These are phyloP conservation scores for Podospora appendiculata DNA, from an alignment of 495 filamentous ascomycete species.

Conservation along the genomic window DNA sequence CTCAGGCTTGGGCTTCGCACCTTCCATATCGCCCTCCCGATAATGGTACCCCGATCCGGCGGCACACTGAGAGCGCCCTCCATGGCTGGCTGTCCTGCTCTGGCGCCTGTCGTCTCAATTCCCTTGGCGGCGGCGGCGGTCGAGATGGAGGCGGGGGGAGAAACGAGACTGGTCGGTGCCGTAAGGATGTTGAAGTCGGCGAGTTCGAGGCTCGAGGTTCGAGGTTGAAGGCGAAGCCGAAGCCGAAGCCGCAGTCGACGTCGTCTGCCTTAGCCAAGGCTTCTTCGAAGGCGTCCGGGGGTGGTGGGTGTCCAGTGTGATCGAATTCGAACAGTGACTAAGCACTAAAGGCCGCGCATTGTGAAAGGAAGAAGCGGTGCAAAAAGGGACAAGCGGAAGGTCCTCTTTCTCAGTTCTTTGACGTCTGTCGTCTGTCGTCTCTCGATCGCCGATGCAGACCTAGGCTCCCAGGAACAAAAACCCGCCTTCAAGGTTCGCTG, in stretches of 20 bases:
- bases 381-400: background rate
- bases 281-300: too few species aligned
- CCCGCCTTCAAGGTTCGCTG: background rate
- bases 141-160: background rate
- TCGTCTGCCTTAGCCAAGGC: too few species aligned
- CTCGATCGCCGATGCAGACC: background rate
- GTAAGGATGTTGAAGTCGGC: background rate
- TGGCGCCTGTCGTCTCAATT: background rate
- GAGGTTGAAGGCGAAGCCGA: too few species aligned
- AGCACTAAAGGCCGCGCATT: constrained; percentile 13
- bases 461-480: background rate
- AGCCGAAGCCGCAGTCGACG: too few species aligned
- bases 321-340: constrained; percentile 3
- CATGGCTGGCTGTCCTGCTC: constrained; percentile 27
- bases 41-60: constrained; percentile 48
- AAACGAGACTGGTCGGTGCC: background rate
- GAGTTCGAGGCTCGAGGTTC: background rate
- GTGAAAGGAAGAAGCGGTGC: constrained; percentile 5
- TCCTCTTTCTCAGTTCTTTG: background rate
- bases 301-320: too few species aligned
- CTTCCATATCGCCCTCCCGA: constrained; percentile 52
- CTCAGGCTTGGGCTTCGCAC: constrained; percentile 20
- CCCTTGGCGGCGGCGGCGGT: background rate
- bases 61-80: constrained; percentile 48
- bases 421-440: background rate